phyloP scores from a whole-genome alignment of 176 grass and related monocot genomes.

The Oryza longistaminata region DNA sequence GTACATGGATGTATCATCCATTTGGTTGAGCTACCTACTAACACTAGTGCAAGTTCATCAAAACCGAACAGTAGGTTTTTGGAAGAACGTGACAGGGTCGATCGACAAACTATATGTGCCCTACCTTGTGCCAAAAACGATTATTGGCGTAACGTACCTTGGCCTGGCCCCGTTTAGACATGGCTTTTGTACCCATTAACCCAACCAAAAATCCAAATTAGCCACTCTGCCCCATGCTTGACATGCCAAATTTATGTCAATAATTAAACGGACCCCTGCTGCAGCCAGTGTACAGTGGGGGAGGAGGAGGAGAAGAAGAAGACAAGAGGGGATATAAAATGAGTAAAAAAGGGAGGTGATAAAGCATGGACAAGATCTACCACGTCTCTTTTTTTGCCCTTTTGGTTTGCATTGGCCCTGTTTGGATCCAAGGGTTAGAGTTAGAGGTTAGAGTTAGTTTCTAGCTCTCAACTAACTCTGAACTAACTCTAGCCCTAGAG shows the following conservation, averaged over 20 bases:
- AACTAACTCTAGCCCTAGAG: too few species aligned
- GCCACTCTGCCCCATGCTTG: neutral
- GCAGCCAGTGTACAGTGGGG: neutral
- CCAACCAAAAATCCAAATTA: slow-evolving; percentile 10
- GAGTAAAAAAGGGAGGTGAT: neutral
- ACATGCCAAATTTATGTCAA: neutral
- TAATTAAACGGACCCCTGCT: neutral
- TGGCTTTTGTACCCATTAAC: neutral
- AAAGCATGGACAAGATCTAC: neutral
- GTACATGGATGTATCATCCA: neutral
- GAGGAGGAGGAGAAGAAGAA: neutral
- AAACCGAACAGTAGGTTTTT: neutral
- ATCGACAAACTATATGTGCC: neutral
- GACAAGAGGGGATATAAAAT: neutral
- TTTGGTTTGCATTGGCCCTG: neutral
- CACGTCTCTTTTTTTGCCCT: neutral
- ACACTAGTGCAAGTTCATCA: neutral
- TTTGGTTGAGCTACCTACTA: neutral
- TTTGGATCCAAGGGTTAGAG: too few species aligned
- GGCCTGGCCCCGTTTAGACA: neutral
- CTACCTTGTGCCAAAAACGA: slow-evolving; percentile 15
- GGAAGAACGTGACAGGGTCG: neutral
- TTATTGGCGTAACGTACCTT: slow-evolving; percentile 18
- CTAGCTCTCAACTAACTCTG: too few species aligned
- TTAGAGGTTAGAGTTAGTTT: too few species aligned